A percentile compares a stretch with the other conserved stretches of the same genome.
These are phyloP conservation scores for Casuarina cunninghamiana DNA, from an alignment of 306 rosid species.

Conservation along the genomic window DNA sequence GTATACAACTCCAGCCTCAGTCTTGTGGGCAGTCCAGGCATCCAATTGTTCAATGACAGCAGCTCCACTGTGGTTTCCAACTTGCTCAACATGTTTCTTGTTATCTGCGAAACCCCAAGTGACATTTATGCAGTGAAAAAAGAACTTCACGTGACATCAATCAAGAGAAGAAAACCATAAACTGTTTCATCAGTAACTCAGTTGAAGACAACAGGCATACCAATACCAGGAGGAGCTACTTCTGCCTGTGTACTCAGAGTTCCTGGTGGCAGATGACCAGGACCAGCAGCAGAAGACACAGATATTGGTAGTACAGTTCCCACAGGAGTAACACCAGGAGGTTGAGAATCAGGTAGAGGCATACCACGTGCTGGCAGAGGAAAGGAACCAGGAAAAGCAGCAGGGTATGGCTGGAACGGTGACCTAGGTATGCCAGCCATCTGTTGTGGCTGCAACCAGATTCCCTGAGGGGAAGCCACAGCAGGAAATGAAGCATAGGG, in stretches of 20 bases:
- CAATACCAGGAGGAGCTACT: conserved; percentile 47
- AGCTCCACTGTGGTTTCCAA: conserved; percentile 30
- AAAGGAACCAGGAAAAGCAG: conserved; percentile 65
- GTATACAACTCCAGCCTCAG: conserved; percentile 77
- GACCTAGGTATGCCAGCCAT: conserved; percentile 65
- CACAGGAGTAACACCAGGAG: conserved; percentile 88
- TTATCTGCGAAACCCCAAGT: conserved; percentile 48
- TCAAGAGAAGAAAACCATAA: conserved; percentile 14
- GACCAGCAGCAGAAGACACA: conserved; percentile 39
- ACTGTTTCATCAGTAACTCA: conserved; percentile 26
- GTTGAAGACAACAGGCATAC: conserved; percentile 38
- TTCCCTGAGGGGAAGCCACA: conserved; percentile 66
- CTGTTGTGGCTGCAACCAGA: conserved; percentile 80
- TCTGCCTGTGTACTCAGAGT: conserved; percentile 52
- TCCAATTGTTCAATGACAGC: conserved; percentile 54
- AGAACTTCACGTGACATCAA: conserved; percentile 21
- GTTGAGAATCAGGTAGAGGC: conserved; percentile 82
- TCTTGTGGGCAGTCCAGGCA: conserved; percentile 93
- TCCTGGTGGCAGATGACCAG: conserved; percentile 41
- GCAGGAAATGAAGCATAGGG: conserved; percentile 62
- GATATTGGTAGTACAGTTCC: conserved; percentile 33
- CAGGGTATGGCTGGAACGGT: conserved; percentile 62
- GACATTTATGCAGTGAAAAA: conserved; percentile 20
- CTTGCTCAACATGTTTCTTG: conserved; percentile 41
- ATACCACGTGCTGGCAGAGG: conserved; percentile 66